These are phyloP conservation scores for Styphnolobium japonicum DNA, from an alignment of 306 rosid species.

Conservation along the genomic window DNA sequence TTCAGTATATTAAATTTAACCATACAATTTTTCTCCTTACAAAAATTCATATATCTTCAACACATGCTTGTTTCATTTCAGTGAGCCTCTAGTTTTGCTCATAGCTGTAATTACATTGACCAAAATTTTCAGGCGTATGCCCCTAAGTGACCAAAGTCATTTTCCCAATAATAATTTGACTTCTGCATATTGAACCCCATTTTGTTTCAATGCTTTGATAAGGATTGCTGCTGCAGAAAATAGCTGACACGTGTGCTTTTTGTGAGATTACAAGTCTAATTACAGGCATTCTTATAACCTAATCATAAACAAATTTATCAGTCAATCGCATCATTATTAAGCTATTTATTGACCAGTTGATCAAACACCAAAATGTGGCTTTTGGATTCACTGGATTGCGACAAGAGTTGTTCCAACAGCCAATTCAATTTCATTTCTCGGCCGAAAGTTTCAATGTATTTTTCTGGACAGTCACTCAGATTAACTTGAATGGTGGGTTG, in stretches of 20 bases:
- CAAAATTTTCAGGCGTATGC: background rate
- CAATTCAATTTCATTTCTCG: background rate
- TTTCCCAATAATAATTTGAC: constrained; percentile 5
- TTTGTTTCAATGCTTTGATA: background rate
- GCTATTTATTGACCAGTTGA: background rate
- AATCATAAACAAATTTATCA: constrained; percentile 6
- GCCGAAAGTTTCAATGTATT: constrained; percentile 28
- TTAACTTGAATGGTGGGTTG: background rate
- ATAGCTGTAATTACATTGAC: background rate
- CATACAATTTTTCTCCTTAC: too few relatives aligned
- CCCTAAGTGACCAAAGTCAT: background rate
- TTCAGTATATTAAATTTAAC: too few relatives aligned
- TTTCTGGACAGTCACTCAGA: background rate
- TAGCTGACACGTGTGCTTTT: background rate
- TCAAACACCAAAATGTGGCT: background rate
- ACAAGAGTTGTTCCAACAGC: background rate
- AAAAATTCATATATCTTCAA: too few relatives aligned
- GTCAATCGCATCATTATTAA: background rate
- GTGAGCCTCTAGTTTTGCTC: too few relatives aligned
- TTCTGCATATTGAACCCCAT: background rate
- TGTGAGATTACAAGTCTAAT: background rate
- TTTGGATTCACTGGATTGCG: background rate
- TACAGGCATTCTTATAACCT: background rate
- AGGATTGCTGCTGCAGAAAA: background rate
- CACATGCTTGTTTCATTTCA: too few relatives aligned